Evolutionary conservation across 257 asterid genomes (phyloP).

Genomic region (Linderniella brevidens): DNA sequence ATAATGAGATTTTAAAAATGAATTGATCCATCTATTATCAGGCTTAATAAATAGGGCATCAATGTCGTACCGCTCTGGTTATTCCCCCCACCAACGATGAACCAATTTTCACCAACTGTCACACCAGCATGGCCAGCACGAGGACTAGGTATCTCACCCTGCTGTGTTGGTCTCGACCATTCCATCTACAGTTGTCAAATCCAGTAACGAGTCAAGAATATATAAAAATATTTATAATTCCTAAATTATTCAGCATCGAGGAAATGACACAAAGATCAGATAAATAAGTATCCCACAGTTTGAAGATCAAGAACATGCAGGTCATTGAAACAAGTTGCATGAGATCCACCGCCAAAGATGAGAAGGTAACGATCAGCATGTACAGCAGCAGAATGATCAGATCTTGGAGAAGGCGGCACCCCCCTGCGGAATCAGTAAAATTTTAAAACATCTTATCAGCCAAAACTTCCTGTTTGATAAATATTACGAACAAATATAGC

Average conservation of each 20-base stretch:
- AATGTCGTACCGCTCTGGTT: slow-evolving; percentile 61
- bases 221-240: not conserved
- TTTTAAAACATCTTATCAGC: not conserved
- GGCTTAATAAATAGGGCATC: slow-evolving; percentile 3
- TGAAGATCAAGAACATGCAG: slow-evolving; percentile 95
- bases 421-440: slow-evolving; percentile 41
- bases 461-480: too few relatives aligned
- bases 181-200: slow-evolving; percentile 51
- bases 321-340: slow-evolving; percentile 90
- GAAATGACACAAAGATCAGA: not conserved
- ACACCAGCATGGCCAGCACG: slow-evolving; percentile 98
- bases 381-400: slow-evolving; percentile 97
- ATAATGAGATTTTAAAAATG: too few relatives aligned
- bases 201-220: not conserved
- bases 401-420: slow-evolving; percentile 85
- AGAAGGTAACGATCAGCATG: slow-evolving; percentile 95
- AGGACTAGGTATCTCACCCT: slow-evolving; percentile 88
- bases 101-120: slow-evolving; percentile 95
- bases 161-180: slow-evolving; percentile 94
- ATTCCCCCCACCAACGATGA: slow-evolving; percentile 93
- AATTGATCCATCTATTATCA: slow-evolving; percentile 3
- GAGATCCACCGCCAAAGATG: slow-evolving; percentile 96
- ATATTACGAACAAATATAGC: too few relatives aligned
- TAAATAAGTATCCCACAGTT: slow-evolving; percentile 45
- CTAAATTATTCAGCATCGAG: not conserved